Conservation (phyloP, 306 rosid genomes). For the Quillaja saponaria region DNA sequence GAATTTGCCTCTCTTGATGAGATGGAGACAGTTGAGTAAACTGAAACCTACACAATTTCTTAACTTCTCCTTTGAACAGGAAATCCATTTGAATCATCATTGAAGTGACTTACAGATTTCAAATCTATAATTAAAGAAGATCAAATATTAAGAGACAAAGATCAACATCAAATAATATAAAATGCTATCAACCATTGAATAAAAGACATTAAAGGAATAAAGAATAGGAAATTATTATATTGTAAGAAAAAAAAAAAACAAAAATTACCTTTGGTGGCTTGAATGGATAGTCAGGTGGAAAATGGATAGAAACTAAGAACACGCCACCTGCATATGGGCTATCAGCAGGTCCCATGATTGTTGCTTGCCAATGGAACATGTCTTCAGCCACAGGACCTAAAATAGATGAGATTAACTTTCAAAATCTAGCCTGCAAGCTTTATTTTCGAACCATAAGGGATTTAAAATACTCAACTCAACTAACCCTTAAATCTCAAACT, state of each 20-base stretch:
- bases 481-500: no score
- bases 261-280: slow-evolving; percentile 80
- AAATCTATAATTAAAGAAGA: no score
- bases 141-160: no score
- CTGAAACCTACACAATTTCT: no score
- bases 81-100: no score
- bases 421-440: not conserved
- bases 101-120: no score
- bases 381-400: slow-evolving; percentile 93
- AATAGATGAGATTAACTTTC: slow-evolving; percentile 11
- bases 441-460: not conserved
- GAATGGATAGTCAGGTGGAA: slow-evolving; percentile 90
- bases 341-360: slow-evolving; percentile 86
- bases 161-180: no score
- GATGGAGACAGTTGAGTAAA: no score
- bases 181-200: not conserved
- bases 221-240: not conserved
- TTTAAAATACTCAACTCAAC: not conserved
- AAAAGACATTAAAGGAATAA: not conserved
- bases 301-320: slow-evolving; percentile 77
- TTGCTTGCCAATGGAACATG: slow-evolving; percentile 96
- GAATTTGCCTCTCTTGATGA: no score
- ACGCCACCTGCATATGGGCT: slow-evolving; percentile 87
- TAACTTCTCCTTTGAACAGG: no score
- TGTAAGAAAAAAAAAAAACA: not conserved